Base-by-base conservation (phyloP, 768 basidiomycete species). In the Leccinellum rugosiceps region DNA sequence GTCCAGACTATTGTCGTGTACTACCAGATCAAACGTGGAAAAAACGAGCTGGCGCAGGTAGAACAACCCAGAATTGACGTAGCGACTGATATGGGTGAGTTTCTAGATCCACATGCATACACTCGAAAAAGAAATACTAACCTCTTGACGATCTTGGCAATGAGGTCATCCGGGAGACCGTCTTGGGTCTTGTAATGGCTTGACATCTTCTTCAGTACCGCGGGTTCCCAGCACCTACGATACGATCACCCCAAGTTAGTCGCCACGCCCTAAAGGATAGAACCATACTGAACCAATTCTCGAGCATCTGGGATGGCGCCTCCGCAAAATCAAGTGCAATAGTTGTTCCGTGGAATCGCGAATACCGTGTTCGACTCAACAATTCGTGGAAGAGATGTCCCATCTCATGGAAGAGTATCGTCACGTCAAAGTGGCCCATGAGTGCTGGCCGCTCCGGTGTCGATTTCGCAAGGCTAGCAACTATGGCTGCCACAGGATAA, bases 381-480 rank as follows among this genome's bases (percentile, higher is more conserved):
- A 95, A 71, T 10, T 82, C 83, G 61, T 87, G 85, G 77, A 87
- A 87, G 4, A 84, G 83, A 58, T 87, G 85, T 1, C 87, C 90
- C 87, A 92, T 90, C 72, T 93, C 92, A 63, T 94, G 92, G 82
- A 94, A 92, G 75, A 94, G 92, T 0, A 92, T 94, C 11, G 91
- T 90, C 1, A 92, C 91, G 56, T 92, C 90, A 63, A 87, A 85
- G 59, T 93, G 90, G n/a, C 83, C 77, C 90, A 95, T 90, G 34
- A 93, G 75, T 19, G 90, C 91, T 2, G 91, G 91, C 58, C 86
- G 85, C 6, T 86, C 84, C 1, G 86, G 83, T 1, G 90, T 92
- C 4, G 90, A 80, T 68, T 94, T 95, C 4, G 92, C 90, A 10
- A 95, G 81, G 69, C 94, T 94, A 38, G 93, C 92, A 7, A 94